phyloP scores from a whole-genome alignment of 441 rosid species.

The Iberis amara region DNA sequence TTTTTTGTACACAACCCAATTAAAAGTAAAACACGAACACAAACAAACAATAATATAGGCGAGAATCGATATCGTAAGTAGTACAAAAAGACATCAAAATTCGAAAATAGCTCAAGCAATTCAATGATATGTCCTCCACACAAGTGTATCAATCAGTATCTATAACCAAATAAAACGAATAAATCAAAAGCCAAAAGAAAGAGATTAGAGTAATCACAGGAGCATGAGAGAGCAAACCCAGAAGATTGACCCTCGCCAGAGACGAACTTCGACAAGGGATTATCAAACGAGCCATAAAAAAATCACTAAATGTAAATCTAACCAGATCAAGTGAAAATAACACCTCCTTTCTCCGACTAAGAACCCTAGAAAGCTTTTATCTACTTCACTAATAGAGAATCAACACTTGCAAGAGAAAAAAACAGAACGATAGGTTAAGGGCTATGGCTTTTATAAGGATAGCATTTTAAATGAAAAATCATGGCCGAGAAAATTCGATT shows the following conservation, averaged over 20 bases:
- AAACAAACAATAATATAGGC: no score
- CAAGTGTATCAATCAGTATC: not conserved
- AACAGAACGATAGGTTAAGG: conserved; percentile 17
- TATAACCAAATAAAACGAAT: not conserved
- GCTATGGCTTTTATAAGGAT: conserved; percentile 26
- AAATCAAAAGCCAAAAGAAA: not conserved
- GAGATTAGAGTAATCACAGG: conserved; percentile 62
- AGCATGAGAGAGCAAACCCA: conserved; percentile 68
- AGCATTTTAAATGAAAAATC: conserved; percentile 30
- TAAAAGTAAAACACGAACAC: no score
- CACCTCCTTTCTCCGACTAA: conserved; percentile 22
- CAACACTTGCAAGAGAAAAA: conserved; percentile 15
- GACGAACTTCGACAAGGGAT: conserved; percentile 72
- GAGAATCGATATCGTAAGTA: no score
- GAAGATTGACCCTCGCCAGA: conserved; percentile 53
- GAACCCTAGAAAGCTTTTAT: conserved; percentile 27
- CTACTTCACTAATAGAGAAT: conserved; percentile 19
- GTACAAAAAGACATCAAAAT: no score
- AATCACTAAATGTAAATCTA: not conserved
- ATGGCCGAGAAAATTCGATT: conserved; percentile 47
- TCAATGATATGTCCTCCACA: no score
- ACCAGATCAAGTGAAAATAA: not conserved
- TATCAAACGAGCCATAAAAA: conserved; percentile 70
- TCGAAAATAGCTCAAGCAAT: no score
- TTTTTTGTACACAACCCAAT: no score